These are phyloP conservation scores for Rehmannia glutinosa DNA, from an alignment of 257 asterid genomes.

Conservation along the genomic window DNA sequence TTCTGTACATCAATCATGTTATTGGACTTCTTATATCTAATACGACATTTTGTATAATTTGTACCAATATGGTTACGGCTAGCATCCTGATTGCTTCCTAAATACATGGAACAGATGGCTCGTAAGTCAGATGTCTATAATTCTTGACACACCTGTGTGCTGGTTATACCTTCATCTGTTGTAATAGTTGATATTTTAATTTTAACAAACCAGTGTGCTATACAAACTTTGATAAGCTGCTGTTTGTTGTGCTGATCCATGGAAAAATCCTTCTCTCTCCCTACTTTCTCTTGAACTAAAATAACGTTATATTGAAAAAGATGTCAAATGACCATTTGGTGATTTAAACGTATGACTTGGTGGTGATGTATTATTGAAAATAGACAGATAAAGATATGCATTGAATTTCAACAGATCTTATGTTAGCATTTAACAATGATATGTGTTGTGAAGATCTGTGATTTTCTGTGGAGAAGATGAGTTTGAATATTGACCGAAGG, in stretches of 20 bases:
- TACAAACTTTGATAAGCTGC: neutral
- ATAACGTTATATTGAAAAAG: neutral
- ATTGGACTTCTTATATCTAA: neutral
- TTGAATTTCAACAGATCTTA: constrained; percentile 1
- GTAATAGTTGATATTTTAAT: neutral
- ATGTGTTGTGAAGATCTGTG: neutral
- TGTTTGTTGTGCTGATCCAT: constrained; percentile 6
- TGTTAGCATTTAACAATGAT: neutral
- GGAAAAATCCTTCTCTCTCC: neutral
- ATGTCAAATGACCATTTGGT: neutral
- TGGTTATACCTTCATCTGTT: neutral
- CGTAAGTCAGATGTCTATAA: neutral
- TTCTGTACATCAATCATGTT: constrained; percentile 2
- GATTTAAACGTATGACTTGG: neutral
- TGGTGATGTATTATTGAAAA: constrained; percentile 2
- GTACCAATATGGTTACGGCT: constrained; percentile 3
- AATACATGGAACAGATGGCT: constrained; percentile 4
- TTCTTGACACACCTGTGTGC: neutral
- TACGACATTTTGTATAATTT: constrained; percentile 16
- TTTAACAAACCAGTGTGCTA: neutral
- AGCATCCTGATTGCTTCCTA: neutral
- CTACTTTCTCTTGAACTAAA: neutral
- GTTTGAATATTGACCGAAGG: neutral
- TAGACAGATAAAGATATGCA: too few relatives aligned
- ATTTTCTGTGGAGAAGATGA: neutral